These are phyloP conservation scores for Rhizopogon vesiculosus DNA, from an alignment of 768 basidiomycete genomes.

Conservation along the genomic window DNA sequence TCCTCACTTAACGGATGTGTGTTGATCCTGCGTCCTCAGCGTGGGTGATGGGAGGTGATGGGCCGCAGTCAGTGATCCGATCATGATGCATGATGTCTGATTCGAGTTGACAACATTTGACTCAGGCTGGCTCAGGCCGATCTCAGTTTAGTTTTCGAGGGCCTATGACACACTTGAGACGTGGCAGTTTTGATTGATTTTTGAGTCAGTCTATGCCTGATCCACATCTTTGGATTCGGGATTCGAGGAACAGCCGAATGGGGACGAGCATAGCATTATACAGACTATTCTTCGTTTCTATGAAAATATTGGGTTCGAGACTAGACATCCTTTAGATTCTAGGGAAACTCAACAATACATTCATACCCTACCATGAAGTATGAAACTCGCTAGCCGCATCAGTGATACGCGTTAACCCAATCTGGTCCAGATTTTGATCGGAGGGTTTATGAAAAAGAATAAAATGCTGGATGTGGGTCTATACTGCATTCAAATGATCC, in stretches of 20 bases:
- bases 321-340: background rate
- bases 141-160: background rate
- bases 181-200: no score
- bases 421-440: slow-evolving; percentile 6
- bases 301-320: background rate
- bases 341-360: slow-evolving; percentile 1
- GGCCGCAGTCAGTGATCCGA: background rate
- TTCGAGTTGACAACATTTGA: background rate
- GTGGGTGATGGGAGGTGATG: background rate
- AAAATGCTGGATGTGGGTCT: slow-evolving; percentile 18
- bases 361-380: background rate
- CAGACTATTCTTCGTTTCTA: background rate
- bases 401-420: background rate
- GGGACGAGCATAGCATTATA: background rate
- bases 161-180: no score
- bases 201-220: no score
- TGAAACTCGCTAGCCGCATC: background rate
- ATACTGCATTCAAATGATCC: slow-evolving; percentile 11
- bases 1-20: background rate
- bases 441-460: slow-evolving; percentile 11
- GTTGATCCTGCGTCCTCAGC: background rate
- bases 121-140: background rate
- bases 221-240: no score
- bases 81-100: background rate
- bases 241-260: background rate